Base-by-base conservation (phyloP, 2,329 filamentous ascomycete species). In the Pseudogymnoascus sp. region DNA sequence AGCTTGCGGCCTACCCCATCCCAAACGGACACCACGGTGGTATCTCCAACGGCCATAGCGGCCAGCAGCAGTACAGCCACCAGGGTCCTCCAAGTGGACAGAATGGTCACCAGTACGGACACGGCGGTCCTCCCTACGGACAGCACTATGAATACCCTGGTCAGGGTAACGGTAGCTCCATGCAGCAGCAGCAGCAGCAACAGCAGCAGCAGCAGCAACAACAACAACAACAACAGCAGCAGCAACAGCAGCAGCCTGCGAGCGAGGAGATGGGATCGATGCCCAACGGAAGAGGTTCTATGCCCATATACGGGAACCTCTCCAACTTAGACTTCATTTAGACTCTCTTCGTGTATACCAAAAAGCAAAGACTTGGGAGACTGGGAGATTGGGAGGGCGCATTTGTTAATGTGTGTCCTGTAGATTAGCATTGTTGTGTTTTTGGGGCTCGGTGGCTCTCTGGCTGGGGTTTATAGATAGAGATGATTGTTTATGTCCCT, bases 1-100 rank as follows among this genome's bases (percentile, higher is more conserved):
- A 85, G 77, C 65, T 71, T 61, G 79, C 82, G 67, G 81, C 78
- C 75, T 87, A 86, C 76, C 86, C 77, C 75, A 82, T 87, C 81
- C 80, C 81, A 61, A 81, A 79, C 67, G 77, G 76, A 70, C 81
- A 86, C 75, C 86, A 84, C 70, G 84, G 83, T 71, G 38, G 47
- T 54, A 12, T 54, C 47, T 54, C 47, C 28, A 54, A 54, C 47
- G 47, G 47, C 47, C 47, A 54, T 3, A 54, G 28, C 47, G 47
- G 28, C 28, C 47, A 54, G 47, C 35, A 36, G 35, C 47, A 54
- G 47, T 54, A 54, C 47, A 33, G 47, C 47, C 47, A 54, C 47
- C 47, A 54, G 28, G 47, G 47, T 7, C 47, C 47, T 4, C 47
- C 47, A 18, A 33, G 28, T 25, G 47, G 47, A 4, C 47, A 54